Percentiles rank a stretch among this genome's conserved stretches.
These are phyloP conservation scores for Corylus americana DNA, from an alignment of 306 rosid species.

Conservation along the genomic window DNA sequence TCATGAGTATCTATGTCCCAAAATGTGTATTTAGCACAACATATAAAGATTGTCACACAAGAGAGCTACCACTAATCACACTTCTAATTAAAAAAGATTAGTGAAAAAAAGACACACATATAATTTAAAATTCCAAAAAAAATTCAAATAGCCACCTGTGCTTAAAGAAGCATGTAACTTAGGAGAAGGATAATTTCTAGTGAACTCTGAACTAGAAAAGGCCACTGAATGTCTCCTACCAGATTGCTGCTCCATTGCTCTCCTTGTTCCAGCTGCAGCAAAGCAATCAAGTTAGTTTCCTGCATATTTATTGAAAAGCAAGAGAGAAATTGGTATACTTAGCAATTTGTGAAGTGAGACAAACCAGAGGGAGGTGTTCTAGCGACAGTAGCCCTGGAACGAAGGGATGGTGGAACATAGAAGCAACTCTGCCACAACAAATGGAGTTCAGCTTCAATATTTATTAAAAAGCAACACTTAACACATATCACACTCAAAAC, in stretches of 20 bases:
- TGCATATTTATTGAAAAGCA: background rate
- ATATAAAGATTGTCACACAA: background rate
- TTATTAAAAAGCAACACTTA: background rate
- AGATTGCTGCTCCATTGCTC: slow-evolving; percentile 55
- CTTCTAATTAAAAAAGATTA: background rate
- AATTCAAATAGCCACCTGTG: slow-evolving; percentile 50
- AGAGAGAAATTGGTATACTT: background rate
- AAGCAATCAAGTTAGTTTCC: slow-evolving; percentile 13
- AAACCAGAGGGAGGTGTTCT: slow-evolving; percentile 91
- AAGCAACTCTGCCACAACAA: slow-evolving; percentile 65
- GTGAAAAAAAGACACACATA: background rate
- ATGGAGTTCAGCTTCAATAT: background rate
- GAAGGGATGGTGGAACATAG: slow-evolving; percentile 92
- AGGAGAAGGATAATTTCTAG: slow-evolving; percentile 55
- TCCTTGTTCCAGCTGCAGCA: slow-evolving; percentile 59
- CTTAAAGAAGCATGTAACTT: slow-evolving; percentile 58
- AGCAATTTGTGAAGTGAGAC: slow-evolving; percentile 20
- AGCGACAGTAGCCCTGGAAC: slow-evolving; percentile 53
- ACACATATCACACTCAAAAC: background rate
- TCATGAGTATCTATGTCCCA: background rate
- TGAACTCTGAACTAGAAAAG: slow-evolving; percentile 51
- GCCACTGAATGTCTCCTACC: slow-evolving; percentile 58
- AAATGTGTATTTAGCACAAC: background rate
- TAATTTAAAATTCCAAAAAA: background rate
- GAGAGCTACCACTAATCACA: background rate